Conservation (phyloP, 2,329 filamentous ascomycete genomes). For the Triangularia verruculosa region DNA sequence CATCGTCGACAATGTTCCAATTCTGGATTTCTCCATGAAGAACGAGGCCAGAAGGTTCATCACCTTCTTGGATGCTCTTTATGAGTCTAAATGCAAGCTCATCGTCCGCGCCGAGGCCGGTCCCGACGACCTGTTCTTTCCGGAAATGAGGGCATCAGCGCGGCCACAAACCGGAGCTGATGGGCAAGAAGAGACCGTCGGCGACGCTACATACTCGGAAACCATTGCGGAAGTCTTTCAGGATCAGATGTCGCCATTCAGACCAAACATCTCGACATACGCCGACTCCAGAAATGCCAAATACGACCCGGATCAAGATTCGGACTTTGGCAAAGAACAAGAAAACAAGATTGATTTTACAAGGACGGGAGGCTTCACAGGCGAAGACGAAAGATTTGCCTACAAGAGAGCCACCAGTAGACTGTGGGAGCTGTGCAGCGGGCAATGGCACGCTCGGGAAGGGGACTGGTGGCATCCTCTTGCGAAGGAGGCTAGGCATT, state of each 20-base stretch:
- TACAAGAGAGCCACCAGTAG: conserved; percentile 73
- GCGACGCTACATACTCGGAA: conserved; percentile 44
- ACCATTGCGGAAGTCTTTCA: conserved; percentile 66
- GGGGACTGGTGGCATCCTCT: conserved; percentile 69
- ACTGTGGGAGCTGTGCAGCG: conserved; percentile 79
- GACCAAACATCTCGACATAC: conserved; percentile 73
- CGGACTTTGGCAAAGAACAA: conserved; percentile 46
- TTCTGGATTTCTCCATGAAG: conserved; percentile 66
- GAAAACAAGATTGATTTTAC: conserved; percentile 58
- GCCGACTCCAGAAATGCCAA: conserved; percentile 41
- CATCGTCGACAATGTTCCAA: conserved; percentile 67
- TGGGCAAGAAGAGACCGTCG: conserved; percentile 28
- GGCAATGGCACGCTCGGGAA: conserved; percentile 64
- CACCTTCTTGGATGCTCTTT: conserved; percentile 74
- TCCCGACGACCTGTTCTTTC: conserved; percentile 77
- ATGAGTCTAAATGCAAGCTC: conserved; percentile 77
- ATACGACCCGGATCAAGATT: conserved; percentile 57
- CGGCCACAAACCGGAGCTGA: not conserved
- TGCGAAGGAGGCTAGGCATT: conserved; percentile 54
- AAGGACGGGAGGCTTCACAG: conserved; percentile 66
- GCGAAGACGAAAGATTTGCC: conserved; percentile 78
- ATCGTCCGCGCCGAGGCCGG: conserved; percentile 64
- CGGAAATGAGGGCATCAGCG: conserved; percentile 45
- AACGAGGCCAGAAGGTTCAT: conserved; percentile 81
- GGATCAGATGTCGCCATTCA: conserved; percentile 71